A percentile compares a stretch with the other conserved stretches of the same genome.
Evolutionary conservation across 352 stramenopile species (phyloP).

Genomic region (Phytophthora meadii): DNA sequence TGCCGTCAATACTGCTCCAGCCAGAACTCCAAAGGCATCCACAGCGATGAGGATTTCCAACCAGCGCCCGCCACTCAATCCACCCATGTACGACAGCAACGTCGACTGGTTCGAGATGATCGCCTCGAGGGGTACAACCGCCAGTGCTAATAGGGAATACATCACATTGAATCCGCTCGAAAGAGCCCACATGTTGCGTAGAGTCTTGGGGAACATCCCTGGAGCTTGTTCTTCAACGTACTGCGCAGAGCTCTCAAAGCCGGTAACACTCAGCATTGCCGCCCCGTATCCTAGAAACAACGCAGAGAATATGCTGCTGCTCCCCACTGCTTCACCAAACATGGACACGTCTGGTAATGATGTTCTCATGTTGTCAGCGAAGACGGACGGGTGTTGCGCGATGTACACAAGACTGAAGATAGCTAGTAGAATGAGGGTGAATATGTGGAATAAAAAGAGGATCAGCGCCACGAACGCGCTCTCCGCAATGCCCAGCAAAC

Average conservation of each 20-base stretch:
- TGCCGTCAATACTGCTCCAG: conserved; percentile 83
- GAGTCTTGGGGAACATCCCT: conserved; percentile 77
- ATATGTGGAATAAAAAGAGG: conserved; percentile 83
- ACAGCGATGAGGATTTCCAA: conserved; percentile 59
- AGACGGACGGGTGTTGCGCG: conserved; percentile 56
- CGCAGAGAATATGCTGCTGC: conserved; percentile 33
- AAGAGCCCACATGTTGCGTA: conserved; percentile 84
- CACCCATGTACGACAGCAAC: conserved; percentile 69
- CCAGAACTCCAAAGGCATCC: conserved; percentile 89
- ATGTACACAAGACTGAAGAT: conserved; percentile 65
- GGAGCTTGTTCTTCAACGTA: conserved; percentile 89
- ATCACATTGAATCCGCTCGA: conserved; percentile 84
- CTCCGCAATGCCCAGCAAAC: conserved; percentile 85
- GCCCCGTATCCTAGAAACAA: conserved; percentile 77
- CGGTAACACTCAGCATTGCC: conserved; percentile 89
- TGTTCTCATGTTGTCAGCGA: conserved; percentile 70
- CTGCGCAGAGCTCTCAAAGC: conserved; percentile 89
- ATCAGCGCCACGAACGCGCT: conserved; percentile 76
- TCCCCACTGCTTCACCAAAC: conserved; percentile 45
- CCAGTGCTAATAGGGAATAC: conserved; percentile 67
- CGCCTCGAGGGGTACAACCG: conserved; percentile 72
- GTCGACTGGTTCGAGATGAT: conserved; percentile 68
- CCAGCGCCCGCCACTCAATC: conserved; percentile 44
- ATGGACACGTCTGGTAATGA: conserved; percentile 59
- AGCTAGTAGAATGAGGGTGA: conserved; percentile 62